phyloP scores from a whole-genome alignment of 1,284 basidiomycete species.

The Mycosarcoma mackinlayi region DNA sequence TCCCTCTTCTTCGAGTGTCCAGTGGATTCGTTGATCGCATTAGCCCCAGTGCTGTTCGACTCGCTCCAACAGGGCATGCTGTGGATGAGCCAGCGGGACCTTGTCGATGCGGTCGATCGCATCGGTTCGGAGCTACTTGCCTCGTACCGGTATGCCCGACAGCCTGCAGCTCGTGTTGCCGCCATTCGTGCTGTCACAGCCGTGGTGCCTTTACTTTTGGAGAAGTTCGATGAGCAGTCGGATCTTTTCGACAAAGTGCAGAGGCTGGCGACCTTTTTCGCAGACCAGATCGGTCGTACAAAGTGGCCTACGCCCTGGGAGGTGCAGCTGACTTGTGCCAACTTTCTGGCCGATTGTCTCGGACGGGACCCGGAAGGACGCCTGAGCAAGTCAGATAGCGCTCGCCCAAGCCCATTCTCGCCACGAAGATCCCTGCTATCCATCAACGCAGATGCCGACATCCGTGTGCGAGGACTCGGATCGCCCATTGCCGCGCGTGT shows the following conservation, averaged over 20 bases:
- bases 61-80: conserved; percentile 11
- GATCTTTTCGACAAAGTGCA: conserved; percentile 42
- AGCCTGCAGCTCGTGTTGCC: conserved; percentile 20
- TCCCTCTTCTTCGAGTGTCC: conserved; percentile 29
- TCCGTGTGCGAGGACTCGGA: conserved; percentile 84
- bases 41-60: conserved; percentile 28
- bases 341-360: conserved; percentile 73
- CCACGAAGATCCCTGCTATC: conserved; percentile 19
- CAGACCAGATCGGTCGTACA: conserved; percentile 27
- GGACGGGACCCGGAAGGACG: conserved; percentile 10
- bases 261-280: conserved; percentile 36
- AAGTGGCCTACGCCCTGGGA: conserved; percentile 40
- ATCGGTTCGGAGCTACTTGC: conserved; percentile 40
- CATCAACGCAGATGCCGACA: conserved; percentile 75
- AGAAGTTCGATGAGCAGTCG: conserved; percentile 17
- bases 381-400: conserved; percentile 14
- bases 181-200: conserved; percentile 18
- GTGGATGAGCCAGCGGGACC: conserved; percentile 34
- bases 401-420: conserved; percentile 7
- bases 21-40: conserved; percentile 4
- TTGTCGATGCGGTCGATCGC: conserved; percentile 37
- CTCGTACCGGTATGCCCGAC: conserved; percentile 23
- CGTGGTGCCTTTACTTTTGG: conserved; percentile 21
- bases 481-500: conserved; percentile 76
- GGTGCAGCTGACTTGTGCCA: conserved; percentile 70